phyloP scores from a whole-genome alignment of 371 early-diverging fungal species.

The Saksenaea vasiformis region DNA sequence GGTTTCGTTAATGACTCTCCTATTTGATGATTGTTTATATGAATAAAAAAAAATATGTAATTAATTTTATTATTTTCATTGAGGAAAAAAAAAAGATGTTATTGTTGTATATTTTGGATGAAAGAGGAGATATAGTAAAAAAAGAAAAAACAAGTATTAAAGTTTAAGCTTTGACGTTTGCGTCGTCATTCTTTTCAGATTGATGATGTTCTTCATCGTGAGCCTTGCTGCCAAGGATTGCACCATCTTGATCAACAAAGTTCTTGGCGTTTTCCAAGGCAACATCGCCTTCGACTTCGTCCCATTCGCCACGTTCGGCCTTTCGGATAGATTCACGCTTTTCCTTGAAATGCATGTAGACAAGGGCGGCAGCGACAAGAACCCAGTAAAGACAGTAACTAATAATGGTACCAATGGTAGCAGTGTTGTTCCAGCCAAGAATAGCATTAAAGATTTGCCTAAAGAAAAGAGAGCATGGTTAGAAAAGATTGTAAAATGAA shows the following conservation, averaged over 20 bases:
- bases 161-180: background rate
- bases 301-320: slow-evolving; percentile 24
- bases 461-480: background rate
- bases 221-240: slow-evolving; percentile 4
- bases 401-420: slow-evolving; percentile 68
- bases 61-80: background rate
- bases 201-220: background rate
- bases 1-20: too few species aligned
- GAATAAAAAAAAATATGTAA: background rate
- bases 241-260: slow-evolving; percentile 30
- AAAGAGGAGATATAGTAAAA: too few species aligned
- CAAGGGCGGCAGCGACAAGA: slow-evolving; percentile 45
- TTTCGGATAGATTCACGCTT: slow-evolving; percentile 23
- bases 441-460: slow-evolving; percentile 27
- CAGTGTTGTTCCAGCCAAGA: slow-evolving; percentile 75
- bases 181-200: background rate
- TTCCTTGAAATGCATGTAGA: slow-evolving; percentile 49
- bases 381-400: slow-evolving; percentile 81
- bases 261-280: slow-evolving; percentile 34
- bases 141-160: too few species aligned
- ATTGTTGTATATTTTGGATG: background rate
- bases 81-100: background rate
- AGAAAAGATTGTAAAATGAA: too few species aligned
- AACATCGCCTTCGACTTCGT: slow-evolving; percentile 20
- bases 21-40: too few species aligned